phyloP scores from a whole-genome alignment of 148 eudicot species.

The Rhododendron vialii region DNA sequence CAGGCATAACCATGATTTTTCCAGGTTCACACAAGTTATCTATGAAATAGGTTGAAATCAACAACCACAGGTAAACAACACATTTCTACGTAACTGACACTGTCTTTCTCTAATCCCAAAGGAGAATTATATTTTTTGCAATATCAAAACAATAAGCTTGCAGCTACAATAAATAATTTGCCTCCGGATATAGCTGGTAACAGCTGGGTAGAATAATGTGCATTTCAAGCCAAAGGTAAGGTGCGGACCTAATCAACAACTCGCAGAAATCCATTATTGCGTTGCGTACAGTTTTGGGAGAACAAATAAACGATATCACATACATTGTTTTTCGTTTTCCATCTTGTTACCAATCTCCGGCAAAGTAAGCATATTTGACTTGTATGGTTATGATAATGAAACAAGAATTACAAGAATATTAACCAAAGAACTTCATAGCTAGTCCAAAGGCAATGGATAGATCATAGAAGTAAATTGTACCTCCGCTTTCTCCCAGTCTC shows the following conservation, averaged over 20 bases:
- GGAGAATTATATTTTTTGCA: background rate
- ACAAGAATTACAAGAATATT: background rate
- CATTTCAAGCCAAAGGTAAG: too few species aligned
- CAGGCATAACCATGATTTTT: too few species aligned
- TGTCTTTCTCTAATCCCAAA: background rate
- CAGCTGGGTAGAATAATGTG: too few species aligned
- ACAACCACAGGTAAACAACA: background rate
- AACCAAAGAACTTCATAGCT: background rate
- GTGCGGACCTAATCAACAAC: too few species aligned
- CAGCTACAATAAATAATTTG: background rate
- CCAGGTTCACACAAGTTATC: background rate
- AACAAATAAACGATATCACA: too few species aligned
- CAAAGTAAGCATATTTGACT: too few species aligned
- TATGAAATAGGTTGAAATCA: background rate
- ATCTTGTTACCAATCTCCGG: too few species aligned
- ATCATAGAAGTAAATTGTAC: slow-evolving; percentile 1
- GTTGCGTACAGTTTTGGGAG: too few species aligned
- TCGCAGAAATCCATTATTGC: too few species aligned
- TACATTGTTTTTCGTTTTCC: too few species aligned
- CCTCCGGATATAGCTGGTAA: background rate
- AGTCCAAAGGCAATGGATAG: background rate
- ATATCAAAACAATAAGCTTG: background rate
- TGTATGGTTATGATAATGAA: background rate
- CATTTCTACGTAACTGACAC: background rate
- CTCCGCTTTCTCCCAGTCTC: slow-evolving; percentile 5